Conservation (phyloP, 1,284 basidiomycete genomes). For the Ustilago crameri region DNA sequence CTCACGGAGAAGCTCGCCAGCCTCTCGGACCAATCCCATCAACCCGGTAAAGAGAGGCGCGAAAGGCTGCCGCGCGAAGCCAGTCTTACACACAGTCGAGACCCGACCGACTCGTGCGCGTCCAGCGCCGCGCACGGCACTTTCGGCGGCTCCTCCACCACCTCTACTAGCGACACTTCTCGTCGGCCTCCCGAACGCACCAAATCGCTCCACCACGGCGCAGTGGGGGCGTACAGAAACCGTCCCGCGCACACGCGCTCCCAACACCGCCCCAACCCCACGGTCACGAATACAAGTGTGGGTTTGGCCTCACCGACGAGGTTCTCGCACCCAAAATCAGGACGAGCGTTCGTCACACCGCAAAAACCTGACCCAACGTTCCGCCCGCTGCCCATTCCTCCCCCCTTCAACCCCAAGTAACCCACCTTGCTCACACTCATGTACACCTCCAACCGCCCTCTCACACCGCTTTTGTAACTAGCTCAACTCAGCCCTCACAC, state of each 20-base stretch:
- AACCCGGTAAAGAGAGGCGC: background rate
- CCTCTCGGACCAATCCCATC: constrained; percentile 20
- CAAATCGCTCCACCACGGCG: constrained; percentile 20
- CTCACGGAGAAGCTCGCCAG: constrained; percentile 29
- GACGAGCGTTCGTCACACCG: constrained; percentile 1
- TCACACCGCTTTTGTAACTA: too few relatives aligned
- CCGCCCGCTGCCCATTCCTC: constrained; percentile 22
- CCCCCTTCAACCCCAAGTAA: constrained; percentile 29
- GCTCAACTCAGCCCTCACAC: too few relatives aligned
- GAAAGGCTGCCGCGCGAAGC: constrained; percentile 5
- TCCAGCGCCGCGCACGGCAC: constrained; percentile 12
- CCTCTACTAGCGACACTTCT: constrained; percentile 8
- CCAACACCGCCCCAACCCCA: too few relatives aligned
- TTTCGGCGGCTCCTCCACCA: constrained; percentile 7
- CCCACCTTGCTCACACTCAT: background rate
- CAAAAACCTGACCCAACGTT: constrained; percentile 8
- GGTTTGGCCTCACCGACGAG: constrained; percentile 16
- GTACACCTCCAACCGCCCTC: too few relatives aligned
- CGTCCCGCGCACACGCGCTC: too few relatives aligned
- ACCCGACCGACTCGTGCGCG: background rate
- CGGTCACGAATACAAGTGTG: constrained; percentile 2
- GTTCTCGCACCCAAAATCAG: constrained; percentile 5
- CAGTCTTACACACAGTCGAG: constrained; percentile 4
- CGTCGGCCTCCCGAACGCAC: background rate
- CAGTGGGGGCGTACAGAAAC: too few relatives aligned